Base-by-base conservation (phyloP, 768 basidiomycete genomes). In the Ephemerocybe angulata region DNA sequence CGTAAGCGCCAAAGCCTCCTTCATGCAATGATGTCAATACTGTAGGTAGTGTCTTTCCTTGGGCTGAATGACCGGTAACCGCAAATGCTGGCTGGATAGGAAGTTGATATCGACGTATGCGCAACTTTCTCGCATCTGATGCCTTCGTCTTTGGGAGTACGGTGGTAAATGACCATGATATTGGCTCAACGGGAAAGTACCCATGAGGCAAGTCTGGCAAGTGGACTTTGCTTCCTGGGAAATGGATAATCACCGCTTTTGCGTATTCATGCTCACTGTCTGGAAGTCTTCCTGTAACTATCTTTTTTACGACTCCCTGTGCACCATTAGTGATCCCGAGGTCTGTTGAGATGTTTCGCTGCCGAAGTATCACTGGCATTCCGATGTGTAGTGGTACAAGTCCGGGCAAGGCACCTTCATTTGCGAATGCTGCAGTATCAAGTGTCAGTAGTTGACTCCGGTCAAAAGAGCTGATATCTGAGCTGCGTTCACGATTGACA, bases 241-340 rank as follows among this genome's bases (percentile, higher is more conserved):
- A 43, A 21, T 43, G 41, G 22, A 43, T 4, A 4, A 43, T 43
- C 22, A 21, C 5, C 2, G 22, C 17, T 4, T 43, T 43, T 2
- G 41, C 17, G 2, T n/a, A n/a, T 2, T 15, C n/a, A n/a, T n/a
- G 3, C 22, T 10, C 22, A n/a, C 41, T 11, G 22, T 43, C 22
- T 43, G 3, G 3, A 43, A 43, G 41, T 38, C 64, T 62, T 7
- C 61, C 11, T 4, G 65, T 67, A 15, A 60, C 28, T n/a, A 62
- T 50, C 3, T 59, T 54, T 1, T 35, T 15, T 2, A 71, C 38
- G 27, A 54, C 44, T 1, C 70, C 71, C 55, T 67, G 63, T 5
- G 63, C 55, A 0, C 71, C 66, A 63, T 72, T 71, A 0, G 64
- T 63, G 17, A 73, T 56, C 0, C 61, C 61, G 2, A 72, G 49